These are phyloP conservation scores for Candida ponderosae DNA, from an alignment of 805 yeast species.

Conservation along the genomic window DNA sequence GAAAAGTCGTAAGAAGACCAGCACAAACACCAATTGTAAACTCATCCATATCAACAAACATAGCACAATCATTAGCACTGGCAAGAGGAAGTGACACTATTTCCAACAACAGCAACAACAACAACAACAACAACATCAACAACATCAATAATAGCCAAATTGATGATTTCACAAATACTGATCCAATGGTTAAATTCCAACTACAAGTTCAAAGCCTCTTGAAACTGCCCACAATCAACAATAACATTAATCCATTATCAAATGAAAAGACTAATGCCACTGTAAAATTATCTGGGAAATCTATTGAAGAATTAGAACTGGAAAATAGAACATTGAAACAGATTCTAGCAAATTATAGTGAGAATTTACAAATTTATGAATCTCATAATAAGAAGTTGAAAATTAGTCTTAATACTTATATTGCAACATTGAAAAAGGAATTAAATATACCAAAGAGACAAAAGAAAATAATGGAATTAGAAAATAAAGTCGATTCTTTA, in stretches of 20 bases:
- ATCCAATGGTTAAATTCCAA: constrained; percentile 16
- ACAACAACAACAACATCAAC: not conserved
- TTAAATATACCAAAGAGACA: constrained; percentile 23
- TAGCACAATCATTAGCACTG: too few species aligned
- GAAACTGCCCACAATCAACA: constrained; percentile 10
- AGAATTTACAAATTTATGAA: constrained; percentile 15
- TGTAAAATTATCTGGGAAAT: constrained; percentile 12
- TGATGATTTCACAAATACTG: constrained; percentile 4
- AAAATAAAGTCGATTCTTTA: constrained; percentile 26
- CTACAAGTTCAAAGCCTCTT: constrained; percentile 13
- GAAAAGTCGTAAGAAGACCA: constrained; percentile 2
- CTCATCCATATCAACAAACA: not conserved
- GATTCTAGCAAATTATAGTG: constrained; percentile 12
- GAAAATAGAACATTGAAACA: constrained; percentile 22
- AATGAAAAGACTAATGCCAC: not conserved
- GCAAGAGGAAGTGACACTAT: too few species aligned
- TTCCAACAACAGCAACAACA: not conserved
- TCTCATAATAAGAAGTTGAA: constrained; percentile 15
- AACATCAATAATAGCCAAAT: not conserved
- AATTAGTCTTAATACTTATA: constrained; percentile 20
- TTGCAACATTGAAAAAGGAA: constrained; percentile 26
- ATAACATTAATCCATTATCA: not conserved
- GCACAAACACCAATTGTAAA: not conserved
- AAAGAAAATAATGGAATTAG: constrained; percentile 25
- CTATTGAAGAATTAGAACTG: constrained; percentile 19